These are phyloP conservation scores for Cantharellus anzutake DNA, from an alignment of 768 basidiomycete genomes.

Conservation along the genomic window DNA sequence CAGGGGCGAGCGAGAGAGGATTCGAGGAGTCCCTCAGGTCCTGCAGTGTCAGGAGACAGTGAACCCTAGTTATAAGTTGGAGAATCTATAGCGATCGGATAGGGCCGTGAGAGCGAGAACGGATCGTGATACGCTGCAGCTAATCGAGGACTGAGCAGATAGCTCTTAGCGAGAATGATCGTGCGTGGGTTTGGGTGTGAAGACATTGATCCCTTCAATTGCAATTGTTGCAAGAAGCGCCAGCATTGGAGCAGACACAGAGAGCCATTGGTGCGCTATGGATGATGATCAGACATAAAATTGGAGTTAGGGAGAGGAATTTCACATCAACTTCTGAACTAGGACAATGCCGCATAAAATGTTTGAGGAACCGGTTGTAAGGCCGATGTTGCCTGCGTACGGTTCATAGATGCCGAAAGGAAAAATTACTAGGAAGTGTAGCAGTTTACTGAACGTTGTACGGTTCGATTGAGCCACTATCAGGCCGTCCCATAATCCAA, in stretches of 20 bases:
- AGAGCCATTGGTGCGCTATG: conserved; percentile 83
- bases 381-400: conserved; percentile 69
- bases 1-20: conserved; percentile 11
- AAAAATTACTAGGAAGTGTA: not conserved
- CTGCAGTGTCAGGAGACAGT: conserved; percentile 9
- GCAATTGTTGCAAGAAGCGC: conserved; percentile 74
- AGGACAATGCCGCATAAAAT: conserved; percentile 38
- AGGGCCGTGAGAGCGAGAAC: conserved; percentile 71
- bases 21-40: conserved; percentile 5
- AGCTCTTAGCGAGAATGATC: conserved; percentile 35
- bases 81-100: conserved; percentile 70
- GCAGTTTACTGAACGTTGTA: conserved; percentile 66
- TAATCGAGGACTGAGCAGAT: conserved; percentile 70
- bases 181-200: conserved; percentile 61
- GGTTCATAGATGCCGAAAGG: not conserved
- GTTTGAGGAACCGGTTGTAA: conserved; percentile 87
- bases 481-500: conserved; percentile 80
- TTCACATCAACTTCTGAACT: not conserved
- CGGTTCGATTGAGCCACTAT: conserved; percentile 85
- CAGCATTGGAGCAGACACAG: conserved; percentile 92
- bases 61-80: not conserved
- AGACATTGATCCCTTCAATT: conserved; percentile 66
- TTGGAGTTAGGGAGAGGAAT: too few species aligned
- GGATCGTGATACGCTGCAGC: conserved; percentile 62
- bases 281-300: too few species aligned